phyloP scores from a whole-genome alignment of 2,329 filamentous ascomycete species.

The Geosmithia putterillii region DNA sequence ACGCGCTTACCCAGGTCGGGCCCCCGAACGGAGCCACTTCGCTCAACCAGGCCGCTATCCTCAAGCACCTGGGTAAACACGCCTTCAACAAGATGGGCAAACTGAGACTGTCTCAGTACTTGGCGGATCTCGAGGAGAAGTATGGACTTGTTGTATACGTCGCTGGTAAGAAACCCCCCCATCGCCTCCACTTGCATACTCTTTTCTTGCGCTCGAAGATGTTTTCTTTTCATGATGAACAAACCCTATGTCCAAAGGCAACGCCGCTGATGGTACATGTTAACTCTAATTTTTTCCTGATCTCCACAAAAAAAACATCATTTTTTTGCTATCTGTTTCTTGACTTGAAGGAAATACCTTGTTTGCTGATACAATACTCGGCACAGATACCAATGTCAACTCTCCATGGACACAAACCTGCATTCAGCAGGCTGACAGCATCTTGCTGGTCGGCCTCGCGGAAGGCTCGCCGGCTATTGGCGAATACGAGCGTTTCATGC shows the following conservation, averaged over 20 bases:
- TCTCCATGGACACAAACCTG: constrained; percentile 98
- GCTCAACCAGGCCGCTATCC: constrained; percentile 82
- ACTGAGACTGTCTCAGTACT: constrained; percentile 85
- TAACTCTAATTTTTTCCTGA: constrained; percentile 63
- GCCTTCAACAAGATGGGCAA: constrained; percentile 98
- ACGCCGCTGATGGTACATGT: constrained; percentile 40
- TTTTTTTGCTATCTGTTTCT: neutral
- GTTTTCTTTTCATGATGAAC: constrained; percentile 34
- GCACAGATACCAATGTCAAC: constrained; percentile 84
- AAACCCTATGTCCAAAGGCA: constrained; percentile 35
- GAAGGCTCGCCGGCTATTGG: constrained; percentile 84
- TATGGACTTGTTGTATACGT: constrained; percentile 93
- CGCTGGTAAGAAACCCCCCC: constrained; percentile 43
- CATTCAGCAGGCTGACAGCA: constrained; percentile 92
- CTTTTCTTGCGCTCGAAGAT: neutral
- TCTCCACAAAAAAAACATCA: constrained; percentile 1
- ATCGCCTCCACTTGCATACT: neutral
- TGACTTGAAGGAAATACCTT: neutral
- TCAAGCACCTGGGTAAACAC: constrained; percentile 90
- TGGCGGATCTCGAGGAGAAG: constrained; percentile 94
- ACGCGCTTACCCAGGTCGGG: constrained; percentile 79
- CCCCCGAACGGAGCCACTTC: constrained; percentile 82
- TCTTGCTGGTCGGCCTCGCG: constrained; percentile 80
- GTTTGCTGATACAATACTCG: constrained; percentile 2
- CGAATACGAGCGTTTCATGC: constrained; percentile 90